Percentiles rank a stretch among this genome's conserved stretches.
These are phyloP conservation scores for Leishmania martiniquensis DNA, from an alignment of 208 protist species.

Conservation along the genomic window DNA sequence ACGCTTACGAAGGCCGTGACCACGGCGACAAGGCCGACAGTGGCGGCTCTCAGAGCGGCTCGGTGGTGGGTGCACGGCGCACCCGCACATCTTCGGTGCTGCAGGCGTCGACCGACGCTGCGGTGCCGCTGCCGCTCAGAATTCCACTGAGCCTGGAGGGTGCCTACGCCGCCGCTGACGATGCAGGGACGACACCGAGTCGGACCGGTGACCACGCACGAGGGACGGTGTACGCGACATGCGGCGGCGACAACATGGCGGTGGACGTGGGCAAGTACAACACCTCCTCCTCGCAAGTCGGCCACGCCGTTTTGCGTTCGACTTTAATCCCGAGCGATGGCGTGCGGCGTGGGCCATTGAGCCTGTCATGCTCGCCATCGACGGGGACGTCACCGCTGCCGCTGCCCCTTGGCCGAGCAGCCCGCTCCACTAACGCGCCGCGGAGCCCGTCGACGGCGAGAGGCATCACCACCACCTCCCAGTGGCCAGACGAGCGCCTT, in stretches of 20 bases:
- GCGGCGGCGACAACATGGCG: neutral
- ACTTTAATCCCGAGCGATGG: neutral
- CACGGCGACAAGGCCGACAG: neutral
- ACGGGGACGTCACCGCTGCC: neutral
- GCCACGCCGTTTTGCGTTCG: neutral
- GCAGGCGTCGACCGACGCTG: neutral
- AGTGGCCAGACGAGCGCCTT: neutral
- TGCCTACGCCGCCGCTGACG: neutral
- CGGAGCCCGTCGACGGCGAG: neutral
- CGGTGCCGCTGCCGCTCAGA: neutral
- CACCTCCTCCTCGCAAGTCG: neutral
- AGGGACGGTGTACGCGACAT: neutral
- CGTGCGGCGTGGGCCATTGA: neutral
- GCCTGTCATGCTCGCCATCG: neutral
- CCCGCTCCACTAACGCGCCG: neutral
- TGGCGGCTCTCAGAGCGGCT: neutral
- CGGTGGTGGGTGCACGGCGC: neutral
- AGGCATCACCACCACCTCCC: neutral
- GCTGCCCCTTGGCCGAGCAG: neutral
- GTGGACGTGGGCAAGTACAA: neutral
- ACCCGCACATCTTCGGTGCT: neutral
- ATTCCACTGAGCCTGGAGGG: neutral
- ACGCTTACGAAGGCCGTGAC: neutral
- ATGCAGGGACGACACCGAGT: neutral
- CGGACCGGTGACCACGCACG: neutral